Conservation (phyloP, 1,284 basidiomycete genomes). For the Moniliella sp. region DNA sequence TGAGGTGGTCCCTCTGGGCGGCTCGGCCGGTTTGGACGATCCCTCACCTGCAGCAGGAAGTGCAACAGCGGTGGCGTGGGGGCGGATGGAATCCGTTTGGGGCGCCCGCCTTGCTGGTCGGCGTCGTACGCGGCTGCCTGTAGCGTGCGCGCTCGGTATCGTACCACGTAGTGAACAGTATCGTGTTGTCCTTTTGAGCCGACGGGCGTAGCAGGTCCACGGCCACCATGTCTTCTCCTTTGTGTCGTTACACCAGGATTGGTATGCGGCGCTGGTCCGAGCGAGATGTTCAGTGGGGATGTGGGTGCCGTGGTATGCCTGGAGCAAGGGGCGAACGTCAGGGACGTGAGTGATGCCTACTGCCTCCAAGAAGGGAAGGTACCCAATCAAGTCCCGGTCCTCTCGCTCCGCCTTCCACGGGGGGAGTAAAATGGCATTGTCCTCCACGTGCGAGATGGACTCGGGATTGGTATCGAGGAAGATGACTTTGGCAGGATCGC, state of each 20-base stretch:
- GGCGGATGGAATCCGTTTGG: too few species aligned
- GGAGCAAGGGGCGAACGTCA: slow-evolving; percentile 63
- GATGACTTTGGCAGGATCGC: slow-evolving; percentile 74
- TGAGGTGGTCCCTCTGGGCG: too few species aligned
- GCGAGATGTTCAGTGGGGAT: too few species aligned
- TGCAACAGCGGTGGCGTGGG: too few species aligned
- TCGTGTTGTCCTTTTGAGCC: too few species aligned
- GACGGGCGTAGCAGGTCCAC: too few species aligned
- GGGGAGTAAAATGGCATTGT: slow-evolving; percentile 65
- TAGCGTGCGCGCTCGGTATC: slow-evolving; percentile 73
- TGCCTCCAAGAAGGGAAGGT: slow-evolving; percentile 34
- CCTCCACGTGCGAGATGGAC: slow-evolving; percentile 57
- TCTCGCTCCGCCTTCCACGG: slow-evolving; percentile 64
- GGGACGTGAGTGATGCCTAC: slow-evolving; percentile 35
- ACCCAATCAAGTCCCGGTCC: slow-evolving; percentile 56
- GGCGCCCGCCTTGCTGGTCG: too few species aligned
- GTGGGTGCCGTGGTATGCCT: slow-evolving; percentile 45
- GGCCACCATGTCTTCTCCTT: too few species aligned
- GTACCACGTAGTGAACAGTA: slow-evolving; percentile 52
- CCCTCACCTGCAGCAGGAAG: too few species aligned
- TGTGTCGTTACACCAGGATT: too few species aligned
- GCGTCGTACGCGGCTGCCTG: slow-evolving; percentile 59
- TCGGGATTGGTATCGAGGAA: slow-evolving; percentile 65
- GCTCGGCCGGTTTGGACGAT: too few species aligned
- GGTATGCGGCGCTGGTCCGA: too few species aligned